These are phyloP conservation scores for Posidonia oceanica DNA, from an alignment of 116 monocot species.

Conservation along the genomic window DNA sequence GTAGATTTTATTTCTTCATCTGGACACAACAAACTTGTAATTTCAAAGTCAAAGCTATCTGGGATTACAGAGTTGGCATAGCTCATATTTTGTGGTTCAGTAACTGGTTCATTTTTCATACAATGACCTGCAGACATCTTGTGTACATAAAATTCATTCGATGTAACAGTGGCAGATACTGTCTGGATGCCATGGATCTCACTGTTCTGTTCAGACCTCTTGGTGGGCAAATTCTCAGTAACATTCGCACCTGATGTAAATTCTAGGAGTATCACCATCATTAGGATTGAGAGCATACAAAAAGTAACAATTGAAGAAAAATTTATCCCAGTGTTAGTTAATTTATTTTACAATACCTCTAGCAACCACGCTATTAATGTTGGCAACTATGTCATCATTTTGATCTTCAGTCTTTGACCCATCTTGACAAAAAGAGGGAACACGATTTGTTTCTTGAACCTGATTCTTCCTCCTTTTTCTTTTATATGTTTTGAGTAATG, in stretches of 20 bases:
- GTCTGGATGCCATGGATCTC: not conserved
- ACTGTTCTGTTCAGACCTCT: not conserved
- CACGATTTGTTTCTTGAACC: slow-evolving; percentile 13
- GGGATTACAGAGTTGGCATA: slow-evolving; percentile 24
- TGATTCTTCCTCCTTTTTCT: slow-evolving; percentile 32
- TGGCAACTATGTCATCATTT: not conserved
- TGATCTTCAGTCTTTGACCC: not conserved
- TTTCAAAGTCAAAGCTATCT: slow-evolving; percentile 71
- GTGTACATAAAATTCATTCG: not conserved
- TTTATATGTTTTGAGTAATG: slow-evolving; percentile 73
- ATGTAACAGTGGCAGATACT: not conserved
- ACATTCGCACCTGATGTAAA: not conserved
- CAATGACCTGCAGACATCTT: slow-evolving; percentile 1
- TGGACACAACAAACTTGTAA: slow-evolving; percentile 6
- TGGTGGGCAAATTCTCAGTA: not conserved
- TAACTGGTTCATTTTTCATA: slow-evolving; percentile 16
- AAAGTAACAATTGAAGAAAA: not conserved
- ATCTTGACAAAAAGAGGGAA: slow-evolving; percentile 3
- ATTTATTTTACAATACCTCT: too few relatives aligned
- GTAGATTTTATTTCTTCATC: slow-evolving; percentile 2
- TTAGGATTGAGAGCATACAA: not conserved
- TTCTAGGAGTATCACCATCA: too few relatives aligned
- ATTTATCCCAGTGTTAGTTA: not conserved
- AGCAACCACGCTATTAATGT: not conserved
- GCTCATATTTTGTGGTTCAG: slow-evolving; percentile 14